Conservation (phyloP, 2,329 filamentous ascomycete genomes). For the Trichoderma endophyticum region DNA sequence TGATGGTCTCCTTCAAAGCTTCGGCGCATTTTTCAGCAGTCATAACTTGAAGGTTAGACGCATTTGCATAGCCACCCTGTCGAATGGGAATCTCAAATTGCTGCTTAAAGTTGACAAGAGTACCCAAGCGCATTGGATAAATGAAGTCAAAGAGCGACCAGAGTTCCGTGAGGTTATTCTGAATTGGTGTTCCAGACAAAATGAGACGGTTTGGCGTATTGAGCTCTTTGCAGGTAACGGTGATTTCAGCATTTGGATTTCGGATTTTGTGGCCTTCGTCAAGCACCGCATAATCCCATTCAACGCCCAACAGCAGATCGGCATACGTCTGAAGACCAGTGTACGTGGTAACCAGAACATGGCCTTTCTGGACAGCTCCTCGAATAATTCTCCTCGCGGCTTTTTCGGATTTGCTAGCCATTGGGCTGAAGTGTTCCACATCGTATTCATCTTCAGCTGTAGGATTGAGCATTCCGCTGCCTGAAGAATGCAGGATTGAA, state of each 20-base stretch:
- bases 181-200: conserved; percentile 93
- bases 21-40: conserved; percentile 93
- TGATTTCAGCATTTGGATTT: conserved; percentile 92
- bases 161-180: conserved; percentile 91
- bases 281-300: conserved; percentile 91
- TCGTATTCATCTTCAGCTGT: conserved; percentile 54
- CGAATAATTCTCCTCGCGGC: conserved; percentile 78
- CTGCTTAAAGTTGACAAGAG: conserved; percentile 81
- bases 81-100: conserved; percentile 94
- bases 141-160: conserved; percentile 99
- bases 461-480: conserved; percentile 94
- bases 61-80: conserved; percentile 91
- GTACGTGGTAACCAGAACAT: conserved; percentile 94
- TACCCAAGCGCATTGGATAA: conserved; percentile 92
- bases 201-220: conserved; percentile 88
- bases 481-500: conserved; percentile 90
- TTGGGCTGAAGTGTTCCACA: conserved; percentile 41
- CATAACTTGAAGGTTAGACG: conserved; percentile 89
- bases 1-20: conserved; percentile 89
- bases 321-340: conserved; percentile 92
- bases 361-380: conserved; percentile 76
- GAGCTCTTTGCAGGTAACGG: conserved; percentile 91
- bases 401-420: conserved; percentile 40
- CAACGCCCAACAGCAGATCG: conserved; percentile 72
- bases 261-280: conserved; percentile 98